These are phyloP conservation scores for Diphasiastrum complanatum DNA, from an alignment of 83 land plant genomes.

Conservation along the genomic window DNA sequence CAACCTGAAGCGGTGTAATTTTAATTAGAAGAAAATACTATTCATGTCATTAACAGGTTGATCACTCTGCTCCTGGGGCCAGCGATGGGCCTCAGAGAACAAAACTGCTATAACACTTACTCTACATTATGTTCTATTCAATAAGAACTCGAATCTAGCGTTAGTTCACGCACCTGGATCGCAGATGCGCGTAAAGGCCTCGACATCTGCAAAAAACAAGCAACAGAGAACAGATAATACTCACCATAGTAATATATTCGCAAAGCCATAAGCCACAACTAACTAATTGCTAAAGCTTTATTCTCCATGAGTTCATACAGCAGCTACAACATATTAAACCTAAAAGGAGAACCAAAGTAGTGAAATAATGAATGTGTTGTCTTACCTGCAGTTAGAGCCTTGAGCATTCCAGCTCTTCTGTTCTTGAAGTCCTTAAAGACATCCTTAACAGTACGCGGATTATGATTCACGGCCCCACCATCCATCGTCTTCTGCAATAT, in stretches of 20 bases:
- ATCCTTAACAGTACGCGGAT: constrained; percentile 6
- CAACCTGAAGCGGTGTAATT: too few species aligned
- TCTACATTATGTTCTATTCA: not conserved
- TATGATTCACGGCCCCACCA: too few species aligned
- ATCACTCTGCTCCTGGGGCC: too few species aligned
- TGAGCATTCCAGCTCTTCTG: constrained; percentile 4
- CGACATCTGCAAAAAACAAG: not conserved
- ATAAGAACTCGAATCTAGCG: not conserved
- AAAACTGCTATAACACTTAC: not conserved
- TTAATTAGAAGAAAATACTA: too few species aligned
- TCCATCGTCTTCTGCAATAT: too few species aligned
- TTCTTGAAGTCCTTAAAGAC: constrained; percentile 8
- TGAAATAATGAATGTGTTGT: not conserved
- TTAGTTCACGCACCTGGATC: not conserved
- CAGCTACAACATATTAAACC: not conserved
- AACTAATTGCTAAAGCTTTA: too few species aligned
- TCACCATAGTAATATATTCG: too few species aligned
- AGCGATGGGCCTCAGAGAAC: not conserved
- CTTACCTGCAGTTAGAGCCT: constrained; percentile 10
- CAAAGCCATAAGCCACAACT: too few species aligned
- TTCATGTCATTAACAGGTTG: too few species aligned
- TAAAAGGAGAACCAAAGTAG: not conserved
- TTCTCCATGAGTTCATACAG: too few species aligned
- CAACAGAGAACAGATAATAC: not conserved
- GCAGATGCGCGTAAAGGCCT: not conserved